Percentiles rank a stretch among this genome's conserved stretches.
phyloP scores from a whole-genome alignment of 2,329 filamentous ascomycete genomes.

The Exophiala sp. region DNA sequence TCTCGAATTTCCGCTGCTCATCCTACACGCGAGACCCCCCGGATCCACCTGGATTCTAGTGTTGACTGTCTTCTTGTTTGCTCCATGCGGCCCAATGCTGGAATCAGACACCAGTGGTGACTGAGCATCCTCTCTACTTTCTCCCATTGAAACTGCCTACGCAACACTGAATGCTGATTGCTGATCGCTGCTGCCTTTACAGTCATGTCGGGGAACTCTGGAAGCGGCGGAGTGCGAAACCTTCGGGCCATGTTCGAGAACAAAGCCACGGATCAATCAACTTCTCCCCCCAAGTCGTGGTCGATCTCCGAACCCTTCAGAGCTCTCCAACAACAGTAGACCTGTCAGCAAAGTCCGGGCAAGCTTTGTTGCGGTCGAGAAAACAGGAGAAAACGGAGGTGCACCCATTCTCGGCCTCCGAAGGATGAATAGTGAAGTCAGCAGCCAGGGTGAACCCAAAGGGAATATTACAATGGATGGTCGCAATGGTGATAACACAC shows the following conservation, averaged over 20 bases:
- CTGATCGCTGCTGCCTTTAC: constrained; percentile 15
- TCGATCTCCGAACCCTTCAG: constrained; percentile 55
- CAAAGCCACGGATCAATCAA: constrained; percentile 55
- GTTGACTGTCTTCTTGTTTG: constrained; percentile 4
- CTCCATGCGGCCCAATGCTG: background rate
- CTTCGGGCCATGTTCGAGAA: constrained; percentile 76
- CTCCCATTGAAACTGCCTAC: constrained; percentile 1
- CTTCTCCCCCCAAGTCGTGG: constrained; percentile 63
- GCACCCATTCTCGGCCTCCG: constrained; percentile 37
- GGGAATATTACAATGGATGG: constrained; percentile 23
- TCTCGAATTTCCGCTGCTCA: constrained; percentile 12
- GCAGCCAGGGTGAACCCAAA: constrained; percentile 27
- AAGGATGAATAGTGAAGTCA: constrained; percentile 35
- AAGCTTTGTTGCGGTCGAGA: constrained; percentile 67
- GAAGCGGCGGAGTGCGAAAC: constrained; percentile 61
- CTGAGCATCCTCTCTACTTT: background rate
- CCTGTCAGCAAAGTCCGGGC: constrained; percentile 70
- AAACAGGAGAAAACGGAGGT: constrained; percentile 38
- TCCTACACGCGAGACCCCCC: constrained; percentile 8
- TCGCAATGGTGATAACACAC: constrained; percentile 4
- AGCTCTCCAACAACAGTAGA: constrained; percentile 44
- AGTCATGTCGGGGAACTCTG: constrained; percentile 34
- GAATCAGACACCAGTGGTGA: background rate
- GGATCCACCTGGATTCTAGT: constrained; percentile 17
- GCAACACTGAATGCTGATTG: background rate